Base-by-base conservation (phyloP, 1,139 yeast genomes). In the Kodamaea ohmeri region DNA sequence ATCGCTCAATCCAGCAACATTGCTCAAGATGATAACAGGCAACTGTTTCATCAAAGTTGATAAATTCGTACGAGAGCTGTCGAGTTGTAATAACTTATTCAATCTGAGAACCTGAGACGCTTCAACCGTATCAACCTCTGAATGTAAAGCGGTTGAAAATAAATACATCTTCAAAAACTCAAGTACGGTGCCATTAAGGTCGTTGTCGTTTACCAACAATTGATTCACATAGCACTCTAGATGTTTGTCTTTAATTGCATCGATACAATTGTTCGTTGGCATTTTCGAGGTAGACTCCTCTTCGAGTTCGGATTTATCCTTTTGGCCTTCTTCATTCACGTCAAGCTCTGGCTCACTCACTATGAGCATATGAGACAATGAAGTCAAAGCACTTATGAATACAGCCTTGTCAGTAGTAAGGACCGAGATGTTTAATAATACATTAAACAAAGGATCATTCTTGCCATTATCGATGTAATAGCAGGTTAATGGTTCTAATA, bases 401-500 rank as follows among this genome's bases (percentile, higher is more conserved):
- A 78, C 60, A 34, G 78, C 66, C 48, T 85, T 76, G 53, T 84
- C 92, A 36, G 68, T 67, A 6, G 78, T 66, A 18, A 53, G 48
- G 19, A 60, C 56, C 35, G 83, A 67, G 17, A 80, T 63, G 6
- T 61, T 53, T 34, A 78, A 61, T 35, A 83, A 61, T 7, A 70
- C 61, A 38, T 73, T 61, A 56, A 83, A 82, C 41, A 80, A 64
- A 8, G 74, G 75, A 56, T 84, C 90, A 48, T 78, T 76, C 46
- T 73, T 74, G 33, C 74, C 70, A 25, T 81, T 83, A 25, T 94
- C 92, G 11, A 88, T 80, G 49, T 86, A 73, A 58, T 86, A 87
- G 37, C 96, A 84, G 5, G 92, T 81, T 34, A 89, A 76, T 2
- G 92, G 82, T 56, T 92, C 98, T 38, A 87, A 74, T 30, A 90